These are phyloP conservation scores for Fusarium poae DNA, from an alignment of 2,329 filamentous ascomycete species.

Conservation along the genomic window DNA sequence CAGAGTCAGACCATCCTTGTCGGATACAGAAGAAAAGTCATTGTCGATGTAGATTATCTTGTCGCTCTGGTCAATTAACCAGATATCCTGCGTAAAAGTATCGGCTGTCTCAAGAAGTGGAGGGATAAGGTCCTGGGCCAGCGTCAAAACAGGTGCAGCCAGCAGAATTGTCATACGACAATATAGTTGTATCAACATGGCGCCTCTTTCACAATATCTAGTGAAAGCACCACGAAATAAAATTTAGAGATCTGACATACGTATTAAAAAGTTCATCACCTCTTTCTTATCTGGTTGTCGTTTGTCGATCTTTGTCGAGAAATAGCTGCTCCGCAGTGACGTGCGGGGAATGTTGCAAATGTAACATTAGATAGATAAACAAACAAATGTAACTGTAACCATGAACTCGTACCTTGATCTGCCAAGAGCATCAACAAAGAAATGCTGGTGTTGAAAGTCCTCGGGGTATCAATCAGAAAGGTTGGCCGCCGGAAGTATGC, in stretches of 20 bases:
- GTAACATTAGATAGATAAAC: neutral
- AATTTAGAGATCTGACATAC: neutral
- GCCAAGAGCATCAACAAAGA: too few species aligned
- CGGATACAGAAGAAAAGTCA: neutral
- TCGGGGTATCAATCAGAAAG: too few species aligned
- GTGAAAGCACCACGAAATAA: neutral
- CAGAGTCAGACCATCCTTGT: neutral
- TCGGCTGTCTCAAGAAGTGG: conserved; percentile 8
- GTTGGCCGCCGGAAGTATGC: too few species aligned
- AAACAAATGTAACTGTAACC: neutral
- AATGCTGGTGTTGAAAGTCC: too few species aligned
- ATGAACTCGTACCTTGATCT: neutral
- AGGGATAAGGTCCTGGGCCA: conserved; percentile 19
- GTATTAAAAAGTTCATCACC: neutral
- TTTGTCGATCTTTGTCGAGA: conserved; percentile 14
- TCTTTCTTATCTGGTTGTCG: neutral
- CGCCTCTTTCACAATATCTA: neutral
- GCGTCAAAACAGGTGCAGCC: neutral
- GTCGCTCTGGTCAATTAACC: neutral
- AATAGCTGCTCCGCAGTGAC: neutral
- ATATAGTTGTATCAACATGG: neutral
- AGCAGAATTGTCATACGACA: neutral
- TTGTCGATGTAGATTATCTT: conserved; percentile 18
- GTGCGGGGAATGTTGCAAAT: conserved; percentile 6
- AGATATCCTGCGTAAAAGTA: neutral